Conservation (phyloP, 768 basidiomycete species). For the Lyophyllum decastes region DNA sequence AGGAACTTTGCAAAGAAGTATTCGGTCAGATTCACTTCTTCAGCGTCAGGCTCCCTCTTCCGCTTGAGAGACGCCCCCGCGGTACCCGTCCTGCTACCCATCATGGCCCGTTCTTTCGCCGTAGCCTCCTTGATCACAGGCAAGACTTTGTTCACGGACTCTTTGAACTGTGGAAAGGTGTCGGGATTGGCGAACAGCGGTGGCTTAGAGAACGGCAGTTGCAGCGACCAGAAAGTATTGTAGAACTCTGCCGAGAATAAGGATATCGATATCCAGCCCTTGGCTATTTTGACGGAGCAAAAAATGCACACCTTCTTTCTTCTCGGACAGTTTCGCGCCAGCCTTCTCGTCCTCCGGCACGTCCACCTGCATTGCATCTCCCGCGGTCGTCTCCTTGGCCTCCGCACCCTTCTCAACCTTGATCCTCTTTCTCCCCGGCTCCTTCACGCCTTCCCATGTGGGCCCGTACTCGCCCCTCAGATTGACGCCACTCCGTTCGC, state of each 20-base stretch:
- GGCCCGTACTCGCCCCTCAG: slow-evolving; percentile 86
- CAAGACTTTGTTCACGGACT: slow-evolving; percentile 70
- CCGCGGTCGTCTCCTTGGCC: slow-evolving; percentile 24
- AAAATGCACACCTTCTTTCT: slow-evolving; percentile 72
- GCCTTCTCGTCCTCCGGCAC: slow-evolving; percentile 34
- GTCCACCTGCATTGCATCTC: slow-evolving; percentile 68
- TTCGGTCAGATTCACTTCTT: slow-evolving; percentile 58
- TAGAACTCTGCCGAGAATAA: slow-evolving; percentile 62
- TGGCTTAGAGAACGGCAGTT: slow-evolving; percentile 83
- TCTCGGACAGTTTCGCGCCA: slow-evolving; percentile 33
- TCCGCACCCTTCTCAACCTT: slow-evolving; percentile 28
- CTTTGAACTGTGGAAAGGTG: slow-evolving; percentile 66
- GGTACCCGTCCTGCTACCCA: slow-evolving; percentile 64
- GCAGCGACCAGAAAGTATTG: slow-evolving; percentile 87
- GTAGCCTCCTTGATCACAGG: slow-evolving; percentile 85
- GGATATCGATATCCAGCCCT: background rate
- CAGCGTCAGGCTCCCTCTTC: slow-evolving; percentile 63
- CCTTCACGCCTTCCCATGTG: slow-evolving; percentile 68
- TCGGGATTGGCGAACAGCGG: slow-evolving; percentile 59
- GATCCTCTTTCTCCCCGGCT: slow-evolving; percentile 31
- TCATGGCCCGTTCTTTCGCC: slow-evolving; percentile 84
- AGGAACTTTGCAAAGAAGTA: slow-evolving; percentile 96
- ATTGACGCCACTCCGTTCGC: slow-evolving; percentile 91
- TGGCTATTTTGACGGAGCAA: too few relatives aligned
- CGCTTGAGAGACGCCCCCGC: slow-evolving; percentile 53